Percentiles rank a stretch among this genome's conserved stretches.
phyloP scores from a whole-genome alignment of 768 basidiomycete species.

The Exsudoporus frostii region DNA sequence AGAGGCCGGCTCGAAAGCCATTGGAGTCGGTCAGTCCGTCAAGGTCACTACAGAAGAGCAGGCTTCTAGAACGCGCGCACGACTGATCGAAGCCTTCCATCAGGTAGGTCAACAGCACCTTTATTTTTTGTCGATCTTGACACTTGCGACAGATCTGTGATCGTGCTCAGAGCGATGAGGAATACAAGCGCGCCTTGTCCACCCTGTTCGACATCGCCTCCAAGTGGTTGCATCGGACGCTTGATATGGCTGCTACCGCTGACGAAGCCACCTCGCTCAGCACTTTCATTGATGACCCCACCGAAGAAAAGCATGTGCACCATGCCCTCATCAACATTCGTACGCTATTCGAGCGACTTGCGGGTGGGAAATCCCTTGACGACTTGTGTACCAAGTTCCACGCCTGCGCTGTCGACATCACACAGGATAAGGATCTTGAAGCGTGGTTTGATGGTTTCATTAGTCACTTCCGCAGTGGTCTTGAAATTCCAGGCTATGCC shows the following conservation, averaged over 20 bases:
- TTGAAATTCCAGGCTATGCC: slow-evolving; percentile 51
- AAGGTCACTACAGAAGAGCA: slow-evolving; percentile 43
- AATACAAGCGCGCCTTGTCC: slow-evolving; percentile 54
- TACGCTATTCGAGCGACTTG: slow-evolving; percentile 50
- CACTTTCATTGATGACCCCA: slow-evolving; percentile 58
- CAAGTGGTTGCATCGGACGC: slow-evolving; percentile 52
- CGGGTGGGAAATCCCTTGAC: slow-evolving; percentile 47
- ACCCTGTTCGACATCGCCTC: slow-evolving; percentile 56
- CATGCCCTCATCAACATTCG: slow-evolving; percentile 44
- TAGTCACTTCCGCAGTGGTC: slow-evolving; percentile 39
- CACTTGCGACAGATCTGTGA: slow-evolving; percentile 50
- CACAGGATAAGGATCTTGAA: slow-evolving; percentile 51
- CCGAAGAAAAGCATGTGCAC: slow-evolving; percentile 58
- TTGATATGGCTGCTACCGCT: slow-evolving; percentile 47
- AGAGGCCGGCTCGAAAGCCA: slow-evolving; percentile 51
- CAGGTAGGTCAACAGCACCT: slow-evolving; percentile 36
- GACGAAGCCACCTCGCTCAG: slow-evolving; percentile 46
- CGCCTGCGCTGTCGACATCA: slow-evolving; percentile 44
- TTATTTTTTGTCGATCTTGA: not conserved
- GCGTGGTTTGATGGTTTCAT: slow-evolving; percentile 57
- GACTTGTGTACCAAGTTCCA: slow-evolving; percentile 43
- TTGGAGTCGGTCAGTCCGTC: slow-evolving; percentile 49
- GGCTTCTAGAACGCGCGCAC: slow-evolving; percentile 37
- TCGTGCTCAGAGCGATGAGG: slow-evolving; percentile 57
- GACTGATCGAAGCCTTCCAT: slow-evolving; percentile 51